Base-by-base conservation (phyloP, 768 basidiomycete species). In the Trametes elegans region DNA sequence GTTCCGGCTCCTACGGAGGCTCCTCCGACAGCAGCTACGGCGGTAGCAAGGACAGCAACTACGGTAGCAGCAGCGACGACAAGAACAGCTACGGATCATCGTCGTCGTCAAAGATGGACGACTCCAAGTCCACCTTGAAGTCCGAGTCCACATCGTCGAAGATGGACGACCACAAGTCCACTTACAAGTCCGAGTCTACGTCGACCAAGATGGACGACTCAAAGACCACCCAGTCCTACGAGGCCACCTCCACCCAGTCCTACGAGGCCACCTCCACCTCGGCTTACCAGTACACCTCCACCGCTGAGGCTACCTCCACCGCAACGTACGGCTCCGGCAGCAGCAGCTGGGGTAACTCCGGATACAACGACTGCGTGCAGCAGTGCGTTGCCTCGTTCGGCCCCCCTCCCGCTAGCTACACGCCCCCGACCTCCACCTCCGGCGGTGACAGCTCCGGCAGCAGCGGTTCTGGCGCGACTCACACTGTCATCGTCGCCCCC, bases 401-500 rank as follows among this genome's bases (percentile, higher is more conserved):
- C 51, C 52, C 67, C 13, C 69, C 74, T 13, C 49, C 70, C 4
- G 49, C 64, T 14, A 63, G 67, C 51, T 65, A 57, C 39, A 68
- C 68, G 35, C 64, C 73, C 3, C 51, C 58, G 31, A 58, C 66
- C 50, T 62, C 59, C 28, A 40, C 49, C 46, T 35, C 28, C 34
- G 26, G 42, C 27, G 41, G 42, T 23, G 13, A 34, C 40, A 46
- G 34, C 49, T 43, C 46, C 32, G 54, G 53, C 53, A 53, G 55
- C 45, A 48, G 16, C 10, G 73, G 74, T 48, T 69, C 55, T 24
- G 83, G 83, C 35, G 71, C 73, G 32, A 88, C 86, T 16, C 82
- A 87, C 74, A 88, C 87, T 39, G 80, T 91, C 67, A 81, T 87
- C 61, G 89, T 91, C 48, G 88, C 88, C 16, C 88, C 89, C 23